Conservation (phyloP, 1,139 yeast genomes). For the Kodamaea suecica region DNA sequence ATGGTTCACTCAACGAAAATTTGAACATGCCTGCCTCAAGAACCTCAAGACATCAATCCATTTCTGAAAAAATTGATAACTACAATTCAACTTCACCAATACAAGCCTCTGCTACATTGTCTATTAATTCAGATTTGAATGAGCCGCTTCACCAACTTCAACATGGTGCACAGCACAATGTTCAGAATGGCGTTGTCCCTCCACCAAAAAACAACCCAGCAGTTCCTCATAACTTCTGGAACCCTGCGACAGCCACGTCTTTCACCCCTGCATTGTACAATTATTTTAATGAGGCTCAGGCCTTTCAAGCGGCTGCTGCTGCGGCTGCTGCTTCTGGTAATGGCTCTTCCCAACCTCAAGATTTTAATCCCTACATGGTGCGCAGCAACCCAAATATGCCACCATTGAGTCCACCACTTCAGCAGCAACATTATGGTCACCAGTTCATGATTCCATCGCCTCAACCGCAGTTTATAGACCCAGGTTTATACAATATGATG, state of each 20-base stretch:
- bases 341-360: constrained; percentile 14
- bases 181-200: constrained; percentile 1
- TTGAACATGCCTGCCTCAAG: constrained; percentile 42
- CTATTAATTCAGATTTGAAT: constrained; percentile 30
- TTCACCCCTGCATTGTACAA: constrained; percentile 46
- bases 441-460: constrained; percentile 42
- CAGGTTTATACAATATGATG: constrained; percentile 33
- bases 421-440: constrained; percentile 25
- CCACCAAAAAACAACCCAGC: constrained; percentile 9
- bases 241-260: constrained; percentile 59
- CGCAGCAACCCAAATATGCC: constrained; percentile 6
- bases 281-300: constrained; percentile 28
- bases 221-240: constrained; percentile 51
- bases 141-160: constrained; percentile 3
- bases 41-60: constrained; percentile 53
- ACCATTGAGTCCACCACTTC: constrained; percentile 7
- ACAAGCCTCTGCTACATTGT: constrained; percentile 42
- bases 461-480: constrained; percentile 39
- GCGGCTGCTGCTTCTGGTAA: constrained; percentile 14
- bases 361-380: constrained; percentile 17
- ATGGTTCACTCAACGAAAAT: constrained; percentile 51
- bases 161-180: neutral
- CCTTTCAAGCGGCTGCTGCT: constrained; percentile 14
- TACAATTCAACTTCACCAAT: constrained; percentile 53
- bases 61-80: constrained; percentile 62